These are phyloP conservation scores for Xylaria sp. DNA, from an alignment of 2,329 filamentous ascomycete genomes.

Conservation along the genomic window DNA sequence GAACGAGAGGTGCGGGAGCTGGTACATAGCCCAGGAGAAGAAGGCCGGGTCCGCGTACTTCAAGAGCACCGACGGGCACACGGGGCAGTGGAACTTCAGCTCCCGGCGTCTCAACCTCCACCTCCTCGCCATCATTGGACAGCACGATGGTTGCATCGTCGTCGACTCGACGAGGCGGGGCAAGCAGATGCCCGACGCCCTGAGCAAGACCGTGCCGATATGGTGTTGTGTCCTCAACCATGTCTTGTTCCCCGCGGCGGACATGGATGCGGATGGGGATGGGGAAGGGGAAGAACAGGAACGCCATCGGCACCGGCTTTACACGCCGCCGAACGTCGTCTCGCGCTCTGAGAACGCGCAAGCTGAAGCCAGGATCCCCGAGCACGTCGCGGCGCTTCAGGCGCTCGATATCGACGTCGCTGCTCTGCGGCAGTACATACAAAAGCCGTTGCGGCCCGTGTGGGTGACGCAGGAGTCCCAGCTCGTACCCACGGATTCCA, in stretches of 20 bases:
- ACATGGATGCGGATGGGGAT: no score
- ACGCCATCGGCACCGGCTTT: constrained; percentile 60
- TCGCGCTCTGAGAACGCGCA: constrained; percentile 79
- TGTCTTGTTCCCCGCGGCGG: constrained; percentile 68
- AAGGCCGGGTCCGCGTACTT: constrained; percentile 87
- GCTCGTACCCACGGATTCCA: constrained; percentile 45
- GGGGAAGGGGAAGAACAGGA: no score
- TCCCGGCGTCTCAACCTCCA: constrained; percentile 84
- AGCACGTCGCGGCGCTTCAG: constrained; percentile 57
- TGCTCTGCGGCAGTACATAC: constrained; percentile 59
- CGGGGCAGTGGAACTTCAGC: constrained; percentile 89
- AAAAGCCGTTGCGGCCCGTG: constrained; percentile 75
- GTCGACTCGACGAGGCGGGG: constrained; percentile 93
- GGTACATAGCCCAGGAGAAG: constrained; percentile 75
- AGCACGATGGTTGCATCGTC: constrained; percentile 77
- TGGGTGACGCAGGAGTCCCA: constrained; percentile 79
- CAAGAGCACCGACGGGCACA: constrained; percentile 96
- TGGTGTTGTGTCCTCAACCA: constrained; percentile 91
- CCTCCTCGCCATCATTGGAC: constrained; percentile 70
- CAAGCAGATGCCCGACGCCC: constrained; percentile 92
- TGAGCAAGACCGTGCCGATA: constrained; percentile 91
- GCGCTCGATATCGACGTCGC: constrained; percentile 66
- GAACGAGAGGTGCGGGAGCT: constrained; percentile 94
- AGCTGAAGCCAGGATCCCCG: constrained; percentile 67
- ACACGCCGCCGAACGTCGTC: constrained; percentile 74